Percentiles rank a stretch among this genome's conserved stretches.
Conservation (phyloP, 192 early-diverging fungal genomes). For the Rhizophagus sp. region DNA sequence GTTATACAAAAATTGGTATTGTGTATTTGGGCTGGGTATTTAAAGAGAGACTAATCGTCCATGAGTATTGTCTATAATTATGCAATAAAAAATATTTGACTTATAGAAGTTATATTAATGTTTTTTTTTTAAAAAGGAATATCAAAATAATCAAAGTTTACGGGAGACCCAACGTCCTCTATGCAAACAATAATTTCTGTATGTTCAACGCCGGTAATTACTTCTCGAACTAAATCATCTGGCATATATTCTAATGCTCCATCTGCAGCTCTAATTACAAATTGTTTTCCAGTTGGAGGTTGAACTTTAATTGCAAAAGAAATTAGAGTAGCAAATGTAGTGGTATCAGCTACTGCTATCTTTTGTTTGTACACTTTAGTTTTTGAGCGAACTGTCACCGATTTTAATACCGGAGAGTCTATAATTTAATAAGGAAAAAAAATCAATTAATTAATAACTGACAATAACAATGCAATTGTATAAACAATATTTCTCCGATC, state of each 20-base stretch:
- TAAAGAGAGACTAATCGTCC: too few relatives aligned
- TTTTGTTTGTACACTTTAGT: constrained; percentile 18
- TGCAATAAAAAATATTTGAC: too few relatives aligned
- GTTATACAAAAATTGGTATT: neutral
- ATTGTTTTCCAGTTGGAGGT: constrained; percentile 11
- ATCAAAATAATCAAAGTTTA: neutral
- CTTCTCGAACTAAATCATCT: constrained; percentile 2
- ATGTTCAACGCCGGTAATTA: neutral
- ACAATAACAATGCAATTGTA: neutral
- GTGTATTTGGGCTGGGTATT: neutral
- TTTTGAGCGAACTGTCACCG: neutral
- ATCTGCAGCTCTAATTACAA: constrained; percentile 23
- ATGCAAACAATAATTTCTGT: neutral
- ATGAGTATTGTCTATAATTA: too few relatives aligned
- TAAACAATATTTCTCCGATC: too few relatives aligned
- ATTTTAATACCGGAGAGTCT: constrained; percentile 8
- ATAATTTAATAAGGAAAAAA: neutral
- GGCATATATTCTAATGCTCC: constrained; percentile 19
- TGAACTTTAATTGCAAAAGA: constrained; percentile 16
- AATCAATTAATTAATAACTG: neutral
- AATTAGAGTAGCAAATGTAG: constrained; percentile 12
- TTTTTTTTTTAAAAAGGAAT: neutral
- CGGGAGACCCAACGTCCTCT: neutral
- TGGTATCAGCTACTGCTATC: constrained; percentile 10
- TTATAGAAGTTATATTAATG: neutral